A percentile compares a stretch with the other conserved stretches of the same genome.
These are phyloP conservation scores for Chlorencoelia australis DNA, from an alignment of 2,329 filamentous ascomycete genomes.

Conservation along the genomic window DNA sequence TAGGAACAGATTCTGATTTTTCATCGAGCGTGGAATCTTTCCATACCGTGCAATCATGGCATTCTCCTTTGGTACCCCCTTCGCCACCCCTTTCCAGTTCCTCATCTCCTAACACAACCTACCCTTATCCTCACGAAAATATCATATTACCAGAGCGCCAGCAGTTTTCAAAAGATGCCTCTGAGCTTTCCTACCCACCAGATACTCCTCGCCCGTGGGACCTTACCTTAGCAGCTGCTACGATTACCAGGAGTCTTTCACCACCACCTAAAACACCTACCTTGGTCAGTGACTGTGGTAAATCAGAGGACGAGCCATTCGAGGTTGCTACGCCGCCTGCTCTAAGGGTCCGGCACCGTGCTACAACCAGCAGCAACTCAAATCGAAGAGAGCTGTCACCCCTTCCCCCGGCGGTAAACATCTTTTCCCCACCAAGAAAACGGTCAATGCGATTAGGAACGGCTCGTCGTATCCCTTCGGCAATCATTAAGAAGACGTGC, in stretches of 20 bases:
- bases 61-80: slow-evolving; percentile 34
- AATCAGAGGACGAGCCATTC: slow-evolving; percentile 28
- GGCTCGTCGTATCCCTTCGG: slow-evolving; percentile 44
- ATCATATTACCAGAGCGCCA: slow-evolving; percentile 29
- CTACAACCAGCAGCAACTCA: slow-evolving; percentile 42
- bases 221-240: slow-evolving; percentile 5
- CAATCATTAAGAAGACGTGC: slow-evolving; percentile 66
- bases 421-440: slow-evolving; percentile 46
- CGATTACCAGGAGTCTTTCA: slow-evolving; percentile 12
- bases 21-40: slow-evolving; percentile 45
- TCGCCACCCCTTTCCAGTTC: slow-evolving; percentile 35
- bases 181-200: slow-evolving; percentile 26
- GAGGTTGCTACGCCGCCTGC: slow-evolving; percentile 29
- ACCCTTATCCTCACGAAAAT: slow-evolving; percentile 33
- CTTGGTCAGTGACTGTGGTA: slow-evolving; percentile 33
- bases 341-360: slow-evolving; percentile 37
- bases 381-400: slow-evolving; percentile 51
- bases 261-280: slow-evolving; percentile 33
- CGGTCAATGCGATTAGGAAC: slow-evolving; percentile 33
- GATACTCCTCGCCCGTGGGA: slow-evolving; percentile 19
- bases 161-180: slow-evolving; percentile 25
- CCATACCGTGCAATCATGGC: slow-evolving; percentile 43
- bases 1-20: slow-evolving; percentile 25
- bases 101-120: slow-evolving; percentile 30
- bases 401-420: slow-evolving; percentile 55